Evolutionary conservation across 2,329 filamentous ascomycete genomes (phyloP).

Genomic region (Malbranchea zuffiana): DNA sequence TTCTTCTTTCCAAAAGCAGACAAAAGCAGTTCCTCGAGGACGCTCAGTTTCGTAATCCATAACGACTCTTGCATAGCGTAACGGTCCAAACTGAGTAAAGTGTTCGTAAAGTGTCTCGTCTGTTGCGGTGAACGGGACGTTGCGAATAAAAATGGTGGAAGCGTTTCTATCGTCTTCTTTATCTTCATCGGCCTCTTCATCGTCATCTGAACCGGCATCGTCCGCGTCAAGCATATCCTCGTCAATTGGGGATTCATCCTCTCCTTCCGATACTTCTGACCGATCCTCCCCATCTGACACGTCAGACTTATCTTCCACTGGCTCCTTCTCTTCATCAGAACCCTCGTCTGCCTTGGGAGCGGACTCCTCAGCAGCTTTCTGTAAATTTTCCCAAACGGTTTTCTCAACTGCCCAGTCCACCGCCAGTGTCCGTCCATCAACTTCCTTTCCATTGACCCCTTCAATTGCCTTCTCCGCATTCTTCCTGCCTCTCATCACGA

Average conservation of each 20-base stretch:
- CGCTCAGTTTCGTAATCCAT: constrained; percentile 75
- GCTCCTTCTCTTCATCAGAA: constrained; percentile 45
- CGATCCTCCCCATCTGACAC: constrained; percentile 30
- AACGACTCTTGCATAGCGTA: constrained; percentile 85
- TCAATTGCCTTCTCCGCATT: constrained; percentile 85
- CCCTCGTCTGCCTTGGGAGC: constrained; percentile 41
- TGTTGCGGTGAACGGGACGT: constrained; percentile 78
- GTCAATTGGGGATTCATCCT: constrained; percentile 30
- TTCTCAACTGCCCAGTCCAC: constrained; percentile 98
- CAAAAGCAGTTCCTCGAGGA: constrained; percentile 85
- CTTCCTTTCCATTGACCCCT: constrained; percentile 74
- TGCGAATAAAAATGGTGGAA: constrained; percentile 81
- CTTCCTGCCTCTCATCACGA: constrained; percentile 74
- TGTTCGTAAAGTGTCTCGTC: constrained; percentile 75
- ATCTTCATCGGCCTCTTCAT: constrained; percentile 34
- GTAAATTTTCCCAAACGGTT: constrained; percentile 63
- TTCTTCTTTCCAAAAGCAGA: constrained; percentile 71
- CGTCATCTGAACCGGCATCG: constrained; percentile 32
- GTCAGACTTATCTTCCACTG: constrained; percentile 28
- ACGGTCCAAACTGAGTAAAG: constrained; percentile 75
- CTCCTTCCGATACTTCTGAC: no score
- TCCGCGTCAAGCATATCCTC: constrained; percentile 36
- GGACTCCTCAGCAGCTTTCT: constrained; percentile 36
- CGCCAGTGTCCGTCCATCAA: constrained; percentile 78
- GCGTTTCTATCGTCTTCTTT: constrained; percentile 48